Base-by-base conservation (phyloP, 805 yeast genomes). In the Blastobotrys mokoenaii region DNA sequence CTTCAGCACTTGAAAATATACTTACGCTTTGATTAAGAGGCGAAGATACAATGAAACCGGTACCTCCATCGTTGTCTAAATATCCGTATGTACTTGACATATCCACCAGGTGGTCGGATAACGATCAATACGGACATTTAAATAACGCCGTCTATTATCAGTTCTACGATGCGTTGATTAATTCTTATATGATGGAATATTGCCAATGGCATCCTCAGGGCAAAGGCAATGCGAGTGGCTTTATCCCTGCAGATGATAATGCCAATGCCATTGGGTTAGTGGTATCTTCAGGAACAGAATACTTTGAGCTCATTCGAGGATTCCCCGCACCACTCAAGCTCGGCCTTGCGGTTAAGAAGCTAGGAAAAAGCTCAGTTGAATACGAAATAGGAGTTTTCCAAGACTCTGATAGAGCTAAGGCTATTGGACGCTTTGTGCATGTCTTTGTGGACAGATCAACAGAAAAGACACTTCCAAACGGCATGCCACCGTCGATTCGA, bases 311-410 rank as follows among this genome's bases (percentile, higher is more conserved):
- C 25, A 53, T 59, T 12, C 51, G 51, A 18, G 62, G 62, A 3
- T 59, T 55, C 46, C 62, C 63, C 14, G 47, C 46, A 12, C 58
- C 57, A 3, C 43, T 59, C 14, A 48, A 47, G 2, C 44, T 59
- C 5, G 62, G 63, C 15, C 49, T 59, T 22, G 57, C 53, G 7
- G 50, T 55, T 25, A 47, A 39, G 17, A 54, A 55, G 38, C 51
- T 59, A 0, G 61, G 62, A 9, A 49, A 48, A n/a, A 43, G 51
- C 33, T 54, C 57, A 12, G 60, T 58, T 14, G 56, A 56, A 40
- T 52, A 53, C 25, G 63, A 57, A 42, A 55, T 57, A 34, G 63
- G 55, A 2, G 55, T 59, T 11, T 59, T 59, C 46, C 62, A 58
- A 36, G 46, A 46, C 16, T 49, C 47, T 6, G 48, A 47, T 25